phyloP scores from a whole-genome alignment of 2,329 filamentous ascomycete species.

The Fonsecaea erecta region DNA sequence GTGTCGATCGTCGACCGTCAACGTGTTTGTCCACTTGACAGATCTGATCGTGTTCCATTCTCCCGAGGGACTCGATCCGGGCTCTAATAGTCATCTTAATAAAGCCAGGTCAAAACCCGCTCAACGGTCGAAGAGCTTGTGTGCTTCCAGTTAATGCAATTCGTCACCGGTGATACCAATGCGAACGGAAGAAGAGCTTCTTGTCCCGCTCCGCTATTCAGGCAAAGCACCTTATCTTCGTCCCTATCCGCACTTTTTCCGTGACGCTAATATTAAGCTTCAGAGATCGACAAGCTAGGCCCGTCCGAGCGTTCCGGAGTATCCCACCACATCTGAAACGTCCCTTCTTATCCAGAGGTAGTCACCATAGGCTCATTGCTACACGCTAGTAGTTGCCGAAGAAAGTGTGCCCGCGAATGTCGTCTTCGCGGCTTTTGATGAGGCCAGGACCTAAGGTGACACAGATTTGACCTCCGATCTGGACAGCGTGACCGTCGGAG shows the following conservation, averaged over 20 bases:
- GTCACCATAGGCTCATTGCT: constrained; percentile 45
- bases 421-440: constrained; percentile 39
- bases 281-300: constrained; percentile 41
- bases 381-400: constrained; percentile 59
- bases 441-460: constrained; percentile 66
- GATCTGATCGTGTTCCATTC: too few species aligned
- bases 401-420: constrained; percentile 59
- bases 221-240: constrained; percentile 6
- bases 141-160: too few species aligned
- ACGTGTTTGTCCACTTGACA: too few species aligned
- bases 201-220: background rate
- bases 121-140: too few species aligned
- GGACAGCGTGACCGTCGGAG: constrained; percentile 54
- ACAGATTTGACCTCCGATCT: constrained; percentile 52
- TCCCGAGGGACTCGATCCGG: too few species aligned
- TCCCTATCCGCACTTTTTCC: background rate
- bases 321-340: constrained; percentile 54
- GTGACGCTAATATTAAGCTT: background rate
- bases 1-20: too few species aligned
- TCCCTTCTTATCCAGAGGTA: constrained; percentile 48
- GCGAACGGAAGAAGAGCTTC: too few species aligned
- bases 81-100: too few species aligned
- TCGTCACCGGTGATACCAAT: too few species aligned
- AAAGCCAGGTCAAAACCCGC: too few species aligned
- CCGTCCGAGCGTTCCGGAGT: constrained; percentile 45